Evolutionary conservation across 73 alveolate genomes (phyloP).

Genomic region (Uronychia setigera): DNA sequence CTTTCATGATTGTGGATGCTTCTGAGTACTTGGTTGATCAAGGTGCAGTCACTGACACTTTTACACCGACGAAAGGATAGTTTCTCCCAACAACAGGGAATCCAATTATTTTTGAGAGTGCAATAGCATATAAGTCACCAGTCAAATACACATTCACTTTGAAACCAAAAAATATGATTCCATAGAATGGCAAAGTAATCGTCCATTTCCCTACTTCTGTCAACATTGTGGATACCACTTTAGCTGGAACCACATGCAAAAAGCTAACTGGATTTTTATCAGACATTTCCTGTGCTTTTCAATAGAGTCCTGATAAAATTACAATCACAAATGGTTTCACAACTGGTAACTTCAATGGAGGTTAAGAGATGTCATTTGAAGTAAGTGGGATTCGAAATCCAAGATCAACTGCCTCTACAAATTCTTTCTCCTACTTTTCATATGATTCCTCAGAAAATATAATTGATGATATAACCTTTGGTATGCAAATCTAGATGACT

Average conservation of each 20-base stretch:
- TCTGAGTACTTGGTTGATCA: background rate
- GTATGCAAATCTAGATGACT: background rate
- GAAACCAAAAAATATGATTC: background rate
- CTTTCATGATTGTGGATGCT: background rate
- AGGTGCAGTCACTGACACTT: background rate
- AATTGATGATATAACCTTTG: background rate
- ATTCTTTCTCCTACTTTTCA: background rate
- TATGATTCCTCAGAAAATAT: constrained; percentile 1
- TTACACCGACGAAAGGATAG: background rate
- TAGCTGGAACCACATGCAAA: background rate
- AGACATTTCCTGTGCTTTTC: background rate
- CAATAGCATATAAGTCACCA: background rate
- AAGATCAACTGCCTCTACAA: background rate
- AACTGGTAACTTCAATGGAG: background rate
- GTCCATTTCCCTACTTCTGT: background rate
- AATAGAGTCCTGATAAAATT: background rate
- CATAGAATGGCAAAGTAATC: background rate
- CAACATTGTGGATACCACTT: background rate
- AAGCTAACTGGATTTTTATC: background rate
- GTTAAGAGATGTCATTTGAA: background rate
- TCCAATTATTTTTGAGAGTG: background rate
- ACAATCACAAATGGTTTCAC: background rate
- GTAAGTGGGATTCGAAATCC: constrained; percentile 6
- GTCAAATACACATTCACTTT: constrained; percentile 2
- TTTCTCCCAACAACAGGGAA: background rate